These are phyloP conservation scores for Termitomyces heimii DNA, from an alignment of 768 basidiomycete species.

Conservation along the genomic window DNA sequence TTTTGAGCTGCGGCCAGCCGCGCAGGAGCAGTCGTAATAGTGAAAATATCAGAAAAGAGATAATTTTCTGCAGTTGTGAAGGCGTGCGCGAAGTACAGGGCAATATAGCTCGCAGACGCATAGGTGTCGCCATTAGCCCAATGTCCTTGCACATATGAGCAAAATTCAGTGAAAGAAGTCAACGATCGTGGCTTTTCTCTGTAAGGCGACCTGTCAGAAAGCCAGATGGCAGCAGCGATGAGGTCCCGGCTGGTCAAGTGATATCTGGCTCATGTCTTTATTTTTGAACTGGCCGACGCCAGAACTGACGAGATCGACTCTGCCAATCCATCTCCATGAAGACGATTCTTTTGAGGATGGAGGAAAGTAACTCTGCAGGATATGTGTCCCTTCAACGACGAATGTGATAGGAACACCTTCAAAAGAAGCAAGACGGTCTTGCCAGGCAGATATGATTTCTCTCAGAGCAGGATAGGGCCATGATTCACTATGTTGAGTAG, in stretches of 20 bases:
- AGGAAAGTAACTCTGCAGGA: background rate
- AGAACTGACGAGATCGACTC: background rate
- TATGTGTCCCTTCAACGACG: background rate
- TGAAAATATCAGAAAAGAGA: too few relatives aligned
- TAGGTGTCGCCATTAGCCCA: too few relatives aligned
- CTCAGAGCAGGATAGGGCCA: background rate
- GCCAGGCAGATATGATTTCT: background rate
- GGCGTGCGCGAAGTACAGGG: too few relatives aligned
- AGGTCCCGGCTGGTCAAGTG: background rate
- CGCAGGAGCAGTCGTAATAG: too few relatives aligned
- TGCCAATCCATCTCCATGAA: background rate
- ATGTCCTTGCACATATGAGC: too few relatives aligned
- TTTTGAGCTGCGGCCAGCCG: too few relatives aligned
- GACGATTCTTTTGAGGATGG: background rate
- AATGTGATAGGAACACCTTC: background rate
- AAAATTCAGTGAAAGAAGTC: too few relatives aligned
- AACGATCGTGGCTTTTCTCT: background rate
- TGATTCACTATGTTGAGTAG: background rate
- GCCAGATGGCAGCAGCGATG: too few relatives aligned
- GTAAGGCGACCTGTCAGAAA: too few relatives aligned
- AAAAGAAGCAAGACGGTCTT: background rate
- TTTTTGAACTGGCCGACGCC: background rate
- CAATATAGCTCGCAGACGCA: too few relatives aligned
- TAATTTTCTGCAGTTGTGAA: too few relatives aligned
- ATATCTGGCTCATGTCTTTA: background rate